phyloP scores from a whole-genome alignment of 2,329 filamentous ascomycete species.

The Beauveria australis region DNA sequence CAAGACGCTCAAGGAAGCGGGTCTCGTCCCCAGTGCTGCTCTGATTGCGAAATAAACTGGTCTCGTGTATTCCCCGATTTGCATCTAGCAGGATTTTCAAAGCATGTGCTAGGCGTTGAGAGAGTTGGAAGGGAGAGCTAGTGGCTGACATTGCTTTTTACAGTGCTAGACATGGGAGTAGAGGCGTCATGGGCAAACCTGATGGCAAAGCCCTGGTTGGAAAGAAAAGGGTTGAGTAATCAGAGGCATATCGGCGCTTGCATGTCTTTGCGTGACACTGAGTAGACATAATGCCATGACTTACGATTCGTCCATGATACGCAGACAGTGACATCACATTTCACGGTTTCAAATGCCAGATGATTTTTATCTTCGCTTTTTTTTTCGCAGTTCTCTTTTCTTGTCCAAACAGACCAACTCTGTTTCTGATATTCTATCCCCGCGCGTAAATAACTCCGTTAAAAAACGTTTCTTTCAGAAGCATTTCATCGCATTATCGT shows the following conservation, averaged over 20 bases:
- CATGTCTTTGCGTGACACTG: too few species aligned
- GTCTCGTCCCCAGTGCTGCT: constrained; percentile 82
- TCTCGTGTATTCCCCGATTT: neutral
- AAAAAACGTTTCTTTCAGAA: constrained; percentile 21
- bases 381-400: constrained; percentile 8
- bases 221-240: too few species aligned
- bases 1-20: constrained; percentile 86
- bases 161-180: neutral
- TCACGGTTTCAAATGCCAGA: neutral
- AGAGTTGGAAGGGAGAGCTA: neutral
- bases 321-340: neutral
- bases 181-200: neutral
- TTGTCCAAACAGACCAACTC: constrained; percentile 8
- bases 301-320: too few species aligned
- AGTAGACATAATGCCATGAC: too few species aligned
- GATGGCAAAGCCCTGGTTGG: too few species aligned
- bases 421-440: constrained; percentile 2
- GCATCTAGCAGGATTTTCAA: neutral
- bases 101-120: constrained; percentile 1
- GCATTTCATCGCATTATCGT: constrained; percentile 32
- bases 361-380: constrained; percentile 5
- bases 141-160: neutral
- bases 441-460: constrained; percentile 7
- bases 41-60: constrained; percentile 57
- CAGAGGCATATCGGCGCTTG: too few species aligned